Conservation (phyloP, 2,329 filamentous ascomycete species). For the Mycosphaerella sp. region DNA sequence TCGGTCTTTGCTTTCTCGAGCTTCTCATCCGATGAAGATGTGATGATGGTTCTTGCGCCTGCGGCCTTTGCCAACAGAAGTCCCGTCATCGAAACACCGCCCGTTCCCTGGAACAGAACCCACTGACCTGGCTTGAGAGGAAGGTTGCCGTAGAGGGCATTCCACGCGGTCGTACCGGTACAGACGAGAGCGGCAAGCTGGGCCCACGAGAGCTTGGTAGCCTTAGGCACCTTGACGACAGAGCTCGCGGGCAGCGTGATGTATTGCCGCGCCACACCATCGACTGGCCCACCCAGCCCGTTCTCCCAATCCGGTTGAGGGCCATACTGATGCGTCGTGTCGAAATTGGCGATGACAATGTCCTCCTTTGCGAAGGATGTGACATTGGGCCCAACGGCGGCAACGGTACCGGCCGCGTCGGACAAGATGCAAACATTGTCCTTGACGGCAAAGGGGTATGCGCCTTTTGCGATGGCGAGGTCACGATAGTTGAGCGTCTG, state of each 20-base stretch:
- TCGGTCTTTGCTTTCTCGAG: constrained; percentile 47
- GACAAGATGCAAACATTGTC: constrained; percentile 54
- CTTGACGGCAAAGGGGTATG: constrained; percentile 19
- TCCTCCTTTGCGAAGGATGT: constrained; percentile 43
- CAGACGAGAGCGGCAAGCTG: constrained; percentile 22
- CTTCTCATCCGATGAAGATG: constrained; percentile 52
- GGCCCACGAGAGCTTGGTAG: constrained; percentile 13
- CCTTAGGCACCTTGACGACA: constrained; percentile 48
- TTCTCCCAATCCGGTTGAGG: constrained; percentile 37
- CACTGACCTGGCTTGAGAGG: constrained; percentile 22
- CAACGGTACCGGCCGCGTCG: constrained; percentile 60
- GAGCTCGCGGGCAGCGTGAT: constrained; percentile 51
- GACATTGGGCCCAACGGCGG: constrained; percentile 40
- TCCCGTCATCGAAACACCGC: constrained; percentile 39
- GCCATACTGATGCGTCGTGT: constrained; percentile 40
- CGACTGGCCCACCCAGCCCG: constrained; percentile 54
- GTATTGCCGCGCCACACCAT: constrained; percentile 52
- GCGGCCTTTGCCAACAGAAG: constrained; percentile 22
- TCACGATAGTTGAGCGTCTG: constrained; percentile 47
- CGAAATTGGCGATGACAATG: constrained; percentile 50
- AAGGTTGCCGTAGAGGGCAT: constrained; percentile 22
- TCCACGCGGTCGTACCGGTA: constrained; percentile 23
- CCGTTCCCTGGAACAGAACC: constrained; percentile 33
- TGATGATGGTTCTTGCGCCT: constrained; percentile 47
- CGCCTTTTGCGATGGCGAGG: constrained; percentile 22